These are phyloP conservation scores for Aureobasidium subglaciale DNA, from an alignment of 2,329 filamentous ascomycete genomes.

Conservation along the genomic window DNA sequence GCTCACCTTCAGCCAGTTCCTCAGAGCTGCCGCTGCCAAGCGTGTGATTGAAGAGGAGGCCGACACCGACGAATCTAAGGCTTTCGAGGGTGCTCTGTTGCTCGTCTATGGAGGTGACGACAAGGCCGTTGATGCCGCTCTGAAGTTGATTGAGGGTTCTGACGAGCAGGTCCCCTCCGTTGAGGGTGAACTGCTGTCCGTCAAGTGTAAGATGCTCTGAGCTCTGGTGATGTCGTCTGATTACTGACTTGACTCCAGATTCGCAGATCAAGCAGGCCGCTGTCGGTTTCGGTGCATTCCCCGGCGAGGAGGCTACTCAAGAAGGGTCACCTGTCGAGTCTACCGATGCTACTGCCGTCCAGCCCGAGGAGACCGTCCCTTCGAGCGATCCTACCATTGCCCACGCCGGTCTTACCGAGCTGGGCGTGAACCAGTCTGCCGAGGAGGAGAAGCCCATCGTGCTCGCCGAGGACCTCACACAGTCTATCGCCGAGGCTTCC, in stretches of 20 bases:
- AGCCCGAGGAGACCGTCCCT: constrained; percentile 19
- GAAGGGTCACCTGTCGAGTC: constrained; percentile 29
- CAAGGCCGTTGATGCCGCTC: constrained; percentile 63
- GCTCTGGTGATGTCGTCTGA: no score
- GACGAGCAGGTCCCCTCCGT: constrained; percentile 61
- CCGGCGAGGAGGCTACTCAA: constrained; percentile 44
- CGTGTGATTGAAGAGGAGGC: constrained; percentile 61
- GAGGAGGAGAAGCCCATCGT: constrained; percentile 19
- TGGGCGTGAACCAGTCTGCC: constrained; percentile 39
- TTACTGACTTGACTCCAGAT: constrained; percentile 22
- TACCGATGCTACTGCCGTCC: constrained; percentile 35
- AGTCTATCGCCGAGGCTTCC: constrained; percentile 28
- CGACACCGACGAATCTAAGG: constrained; percentile 68
- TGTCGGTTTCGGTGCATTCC: constrained; percentile 46
- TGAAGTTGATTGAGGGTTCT: constrained; percentile 68
- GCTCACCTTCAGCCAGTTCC: constrained; percentile 68
- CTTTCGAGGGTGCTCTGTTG: constrained; percentile 71
- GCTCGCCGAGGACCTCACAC: constrained; percentile 24
- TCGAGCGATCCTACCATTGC: constrained; percentile 59
- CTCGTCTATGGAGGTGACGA: constrained; percentile 74
- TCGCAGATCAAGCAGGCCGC: constrained; percentile 34
- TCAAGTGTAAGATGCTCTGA: constrained; percentile 58
- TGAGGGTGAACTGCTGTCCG: constrained; percentile 55
- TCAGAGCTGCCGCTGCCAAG: constrained; percentile 68
- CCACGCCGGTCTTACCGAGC: constrained; percentile 61